These are phyloP conservation scores for Pythium monospermum DNA, from an alignment of 352 stramenopile genomes.

Conservation along the genomic window DNA sequence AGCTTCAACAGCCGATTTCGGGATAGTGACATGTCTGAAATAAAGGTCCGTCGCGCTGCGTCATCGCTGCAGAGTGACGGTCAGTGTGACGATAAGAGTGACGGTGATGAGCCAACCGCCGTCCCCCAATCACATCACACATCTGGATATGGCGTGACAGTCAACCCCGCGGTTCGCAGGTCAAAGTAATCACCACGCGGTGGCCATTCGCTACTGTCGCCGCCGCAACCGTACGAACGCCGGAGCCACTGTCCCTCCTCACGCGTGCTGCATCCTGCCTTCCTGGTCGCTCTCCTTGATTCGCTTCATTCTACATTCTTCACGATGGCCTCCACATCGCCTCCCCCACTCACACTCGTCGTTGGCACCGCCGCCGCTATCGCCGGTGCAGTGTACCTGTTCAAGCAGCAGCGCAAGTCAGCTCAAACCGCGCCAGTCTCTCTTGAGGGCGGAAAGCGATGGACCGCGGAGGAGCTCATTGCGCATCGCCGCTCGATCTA, in stretches of 20 bases:
- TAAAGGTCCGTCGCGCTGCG: constrained; percentile 1
- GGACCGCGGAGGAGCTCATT: constrained; percentile 72
- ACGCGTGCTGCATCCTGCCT: not conserved
- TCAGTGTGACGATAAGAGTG: not conserved
- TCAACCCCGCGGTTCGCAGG: no score
- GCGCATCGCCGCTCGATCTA: constrained; percentile 74
- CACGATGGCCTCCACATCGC: constrained; percentile 14
- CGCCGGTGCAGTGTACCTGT: constrained; percentile 15
- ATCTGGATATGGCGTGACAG: no score
- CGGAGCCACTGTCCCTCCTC: not conserved
- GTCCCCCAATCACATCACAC: no score
- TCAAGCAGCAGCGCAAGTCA: constrained; percentile 21
- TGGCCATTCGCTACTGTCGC: not conserved
- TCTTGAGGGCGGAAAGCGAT: constrained; percentile 27
- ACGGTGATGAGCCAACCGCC: constrained; percentile 12
- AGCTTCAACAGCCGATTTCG: not conserved
- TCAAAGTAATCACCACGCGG: not conserved
- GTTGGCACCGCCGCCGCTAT: constrained; percentile 17
- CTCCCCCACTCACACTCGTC: constrained; percentile 13
- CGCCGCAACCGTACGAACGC: not conserved
- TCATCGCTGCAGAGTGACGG: constrained; percentile 3
- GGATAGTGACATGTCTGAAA: constrained; percentile 11
- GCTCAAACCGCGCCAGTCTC: constrained; percentile 15
- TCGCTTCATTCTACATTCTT: constrained; percentile 2
- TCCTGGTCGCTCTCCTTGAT: not conserved